Evolutionary conservation across 768 basidiomycete species (phyloP).

Genomic region (Gloeopeniophorella convolvens): DNA sequence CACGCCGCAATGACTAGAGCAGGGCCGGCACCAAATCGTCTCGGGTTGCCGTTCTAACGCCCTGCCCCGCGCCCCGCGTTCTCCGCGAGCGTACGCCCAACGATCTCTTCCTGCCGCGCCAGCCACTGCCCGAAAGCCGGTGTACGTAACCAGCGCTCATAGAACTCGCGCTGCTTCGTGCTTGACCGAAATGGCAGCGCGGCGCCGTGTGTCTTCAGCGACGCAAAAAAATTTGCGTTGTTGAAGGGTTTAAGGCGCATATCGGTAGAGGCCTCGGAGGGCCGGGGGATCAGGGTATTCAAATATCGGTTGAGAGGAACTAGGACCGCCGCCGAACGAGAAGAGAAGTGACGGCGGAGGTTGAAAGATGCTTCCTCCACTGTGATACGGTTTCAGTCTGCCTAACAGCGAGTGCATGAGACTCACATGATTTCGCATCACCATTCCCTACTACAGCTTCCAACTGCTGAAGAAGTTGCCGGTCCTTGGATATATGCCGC

Average conservation of each 20-base stretch:
- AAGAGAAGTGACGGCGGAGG: constrained; percentile 76
- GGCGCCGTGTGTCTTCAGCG: constrained; percentile 62
- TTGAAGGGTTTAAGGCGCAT: constrained; percentile 64
- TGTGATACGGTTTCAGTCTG: constrained; percentile 25
- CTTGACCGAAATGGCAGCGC: constrained; percentile 69
- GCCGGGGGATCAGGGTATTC: constrained; percentile 76
- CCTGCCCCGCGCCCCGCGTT: constrained; percentile 7
- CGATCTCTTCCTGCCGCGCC: constrained; percentile 65
- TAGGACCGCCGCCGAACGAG: constrained; percentile 79
- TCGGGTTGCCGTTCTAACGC: too few species aligned
- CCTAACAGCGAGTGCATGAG: constrained; percentile 2
- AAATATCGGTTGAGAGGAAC: constrained; percentile 91
- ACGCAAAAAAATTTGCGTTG: constrained; percentile 59
- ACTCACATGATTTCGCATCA: constrained; percentile 47
- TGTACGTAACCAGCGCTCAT: constrained; percentile 68
- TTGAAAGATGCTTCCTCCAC: constrained; percentile 56
- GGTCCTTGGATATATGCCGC: constrained; percentile 82
- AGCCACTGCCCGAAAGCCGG: constrained; percentile 79
- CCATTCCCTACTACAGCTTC: constrained; percentile 50
- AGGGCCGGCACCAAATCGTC: too few species aligned
- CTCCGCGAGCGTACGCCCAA: constrained; percentile 45
- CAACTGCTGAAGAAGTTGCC: constrained; percentile 60
- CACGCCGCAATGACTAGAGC: too few species aligned
- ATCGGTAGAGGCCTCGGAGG: constrained; percentile 36
- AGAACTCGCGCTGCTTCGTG: constrained; percentile 63